Base-by-base conservation (phyloP, 2,329 filamentous ascomycete species). In the Neofusicoccum parvum region DNA sequence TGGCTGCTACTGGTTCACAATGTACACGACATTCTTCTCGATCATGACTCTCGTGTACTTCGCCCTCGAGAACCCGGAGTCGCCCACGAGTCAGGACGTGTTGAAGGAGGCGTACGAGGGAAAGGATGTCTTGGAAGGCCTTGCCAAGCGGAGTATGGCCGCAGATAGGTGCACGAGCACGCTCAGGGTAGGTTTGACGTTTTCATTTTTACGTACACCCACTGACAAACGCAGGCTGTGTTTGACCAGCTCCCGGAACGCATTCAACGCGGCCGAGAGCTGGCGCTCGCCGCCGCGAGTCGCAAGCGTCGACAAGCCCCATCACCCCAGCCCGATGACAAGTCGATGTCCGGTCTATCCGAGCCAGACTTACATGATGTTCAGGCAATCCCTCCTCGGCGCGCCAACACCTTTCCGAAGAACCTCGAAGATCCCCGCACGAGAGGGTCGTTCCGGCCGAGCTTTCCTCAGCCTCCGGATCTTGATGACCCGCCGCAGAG, bases 41-140 rank as follows among this genome's bases (percentile, higher is more conserved):
- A 90, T 94, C 37, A 81, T 95, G 37, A 92, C 92, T 0, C 81
- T 95, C 51, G 83, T 94, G 1, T 95, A 92, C 73, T 94, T 91
- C 73, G 90, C 91, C 0, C 81, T 92, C 14, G 92, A 94, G 74
- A 94, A 94, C 69, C 90, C 90, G 1, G 87, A 91, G 67, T 92
- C 90, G 72, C 80, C 85, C 3, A 90, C 89, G 1, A 89, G 90
- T 5, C 85, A 90, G 60, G 93, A 96, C 68, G 90, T 97, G 23
- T 81, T 97, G 67, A 89, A 89, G 62, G 94, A 98, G 78, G 94
- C 94, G 0, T 85, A 88, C 67, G 90, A 92, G 68, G 95, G 94
- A 17, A 91, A 91, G 73, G 90, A 94, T 69, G 92, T 94, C 68
- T 86, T 98, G 67, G 87, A 88, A 59, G 88, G 88, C 15, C 84